Evolutionary conservation across 2,329 filamentous ascomycete genomes (phyloP).

Genomic region (Salinomyces thailandicus): DNA sequence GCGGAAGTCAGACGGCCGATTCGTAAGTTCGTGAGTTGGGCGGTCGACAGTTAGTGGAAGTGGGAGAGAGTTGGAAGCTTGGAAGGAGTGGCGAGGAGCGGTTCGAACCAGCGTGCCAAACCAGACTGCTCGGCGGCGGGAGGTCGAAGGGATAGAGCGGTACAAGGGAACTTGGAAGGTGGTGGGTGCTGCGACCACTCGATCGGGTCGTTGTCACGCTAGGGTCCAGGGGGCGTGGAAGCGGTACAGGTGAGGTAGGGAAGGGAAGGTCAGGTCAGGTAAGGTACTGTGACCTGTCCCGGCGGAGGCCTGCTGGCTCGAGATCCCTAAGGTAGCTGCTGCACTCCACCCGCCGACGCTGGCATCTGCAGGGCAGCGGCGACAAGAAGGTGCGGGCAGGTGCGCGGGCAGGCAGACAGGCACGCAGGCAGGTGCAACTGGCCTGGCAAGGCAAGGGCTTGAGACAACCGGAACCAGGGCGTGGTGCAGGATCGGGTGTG

Average conservation of each 20-base stretch:
- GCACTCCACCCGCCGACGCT: not conserved
- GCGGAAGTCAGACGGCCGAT: not conserved
- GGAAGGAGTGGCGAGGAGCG: not conserved
- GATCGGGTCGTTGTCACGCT: constrained; percentile 1
- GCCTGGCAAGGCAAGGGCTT: no score
- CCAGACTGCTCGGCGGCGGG: not conserved
- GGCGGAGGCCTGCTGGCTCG: not conserved
- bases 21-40: no score
- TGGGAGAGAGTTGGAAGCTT: not conserved
- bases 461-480: no score
- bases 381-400: not conserved
- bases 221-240: not conserved
- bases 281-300: not conserved
- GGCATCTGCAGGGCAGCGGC: constrained; percentile 1
- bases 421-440: not conserved
- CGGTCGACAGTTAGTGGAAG: not conserved
- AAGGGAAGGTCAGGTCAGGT: no score
- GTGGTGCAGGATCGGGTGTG: constrained; percentile 1
- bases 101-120: constrained; percentile 1
- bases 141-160: not conserved
- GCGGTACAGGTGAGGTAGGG: not conserved
- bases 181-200: not conserved
- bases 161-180: not conserved
- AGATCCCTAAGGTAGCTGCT: no score
- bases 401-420: not conserved